Conservation (phyloP, 2,329 filamentous ascomycete species). For the Aspergillus pseudotamarii region DNA sequence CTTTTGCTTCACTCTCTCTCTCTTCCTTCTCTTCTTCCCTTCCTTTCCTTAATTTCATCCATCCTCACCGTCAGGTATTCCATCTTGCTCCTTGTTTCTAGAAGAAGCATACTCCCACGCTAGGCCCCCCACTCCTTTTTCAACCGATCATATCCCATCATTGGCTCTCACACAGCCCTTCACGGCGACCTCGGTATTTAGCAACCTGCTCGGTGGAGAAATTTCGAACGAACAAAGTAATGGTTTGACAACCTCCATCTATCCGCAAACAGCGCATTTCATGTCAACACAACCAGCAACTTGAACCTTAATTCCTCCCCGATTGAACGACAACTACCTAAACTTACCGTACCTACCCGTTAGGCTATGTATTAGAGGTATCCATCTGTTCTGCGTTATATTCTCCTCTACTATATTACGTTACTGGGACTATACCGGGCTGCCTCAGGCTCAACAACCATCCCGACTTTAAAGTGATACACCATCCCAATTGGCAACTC, state of each 20-base stretch:
- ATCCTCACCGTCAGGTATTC: background rate
- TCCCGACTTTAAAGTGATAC: background rate
- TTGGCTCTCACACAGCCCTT: background rate
- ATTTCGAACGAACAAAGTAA: background rate
- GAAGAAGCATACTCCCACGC: background rate
- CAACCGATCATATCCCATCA: background rate
- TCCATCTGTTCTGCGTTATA: background rate
- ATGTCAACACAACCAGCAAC: background rate
- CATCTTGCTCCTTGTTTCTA: background rate
- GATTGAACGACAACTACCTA: background rate
- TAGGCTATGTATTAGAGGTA: background rate
- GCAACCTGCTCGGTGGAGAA: background rate
- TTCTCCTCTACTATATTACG: conserved; percentile 10
- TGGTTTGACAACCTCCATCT: background rate
- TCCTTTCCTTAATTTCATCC: background rate
- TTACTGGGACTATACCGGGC: conserved; percentile 3
- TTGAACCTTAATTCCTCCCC: background rate
- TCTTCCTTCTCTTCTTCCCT: conserved; percentile 9
- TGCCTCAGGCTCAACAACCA: background rate
- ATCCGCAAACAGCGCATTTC: background rate
- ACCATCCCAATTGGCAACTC: conserved; percentile 12
- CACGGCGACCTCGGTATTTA: background rate
- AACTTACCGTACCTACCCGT: background rate
- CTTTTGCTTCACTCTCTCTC: conserved; percentile 9
- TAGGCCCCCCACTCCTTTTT: background rate